phyloP scores from a whole-genome alignment of 177 flowering plant species.

The Vitis hybrid region DNA sequence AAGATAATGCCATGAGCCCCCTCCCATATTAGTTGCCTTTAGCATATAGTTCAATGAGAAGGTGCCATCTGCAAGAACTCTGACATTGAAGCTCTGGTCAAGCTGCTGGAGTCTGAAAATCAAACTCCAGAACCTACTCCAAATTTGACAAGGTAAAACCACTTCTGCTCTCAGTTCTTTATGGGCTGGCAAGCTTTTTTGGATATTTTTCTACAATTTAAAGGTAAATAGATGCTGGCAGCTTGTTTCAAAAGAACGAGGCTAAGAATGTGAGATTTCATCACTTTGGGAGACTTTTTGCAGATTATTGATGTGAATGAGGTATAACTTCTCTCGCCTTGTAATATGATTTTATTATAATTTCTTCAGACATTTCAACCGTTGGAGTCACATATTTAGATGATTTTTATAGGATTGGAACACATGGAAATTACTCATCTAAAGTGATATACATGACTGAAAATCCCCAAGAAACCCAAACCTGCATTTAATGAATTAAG shows the following conservation, averaged over 20 bases:
- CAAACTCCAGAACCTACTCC: slow-evolving; percentile 75
- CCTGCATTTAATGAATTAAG: too few relatives aligned
- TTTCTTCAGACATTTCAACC: too few relatives aligned
- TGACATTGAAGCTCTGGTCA: slow-evolving; percentile 65
- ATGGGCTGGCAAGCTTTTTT: background rate
- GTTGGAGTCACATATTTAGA: too few relatives aligned
- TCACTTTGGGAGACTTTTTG: slow-evolving; percentile 69
- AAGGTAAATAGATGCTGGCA: slow-evolving; percentile 87
- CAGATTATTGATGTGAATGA: slow-evolving; percentile 68
- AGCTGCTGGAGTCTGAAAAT: slow-evolving; percentile 70
- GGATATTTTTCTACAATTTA: slow-evolving; percentile 5
- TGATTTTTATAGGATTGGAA: too few relatives aligned
- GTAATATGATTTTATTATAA: background rate
- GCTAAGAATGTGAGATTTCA: slow-evolving; percentile 87
- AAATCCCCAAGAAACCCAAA: too few relatives aligned
- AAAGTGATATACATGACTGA: too few relatives aligned
- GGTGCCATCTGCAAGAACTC: slow-evolving; percentile 71
- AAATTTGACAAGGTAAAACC: slow-evolving; percentile 58
- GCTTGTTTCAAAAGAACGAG: slow-evolving; percentile 89
- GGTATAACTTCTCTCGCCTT: slow-evolving; percentile 35
- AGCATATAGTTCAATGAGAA: too few relatives aligned
- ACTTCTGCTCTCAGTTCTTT: too few relatives aligned
- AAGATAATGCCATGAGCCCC: too few relatives aligned
- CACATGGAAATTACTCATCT: too few relatives aligned
- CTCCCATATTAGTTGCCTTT: too few relatives aligned